These are phyloP conservation scores for Citrus maxima DNA, from an alignment of 345 rosid genomes.

Conservation along the genomic window DNA sequence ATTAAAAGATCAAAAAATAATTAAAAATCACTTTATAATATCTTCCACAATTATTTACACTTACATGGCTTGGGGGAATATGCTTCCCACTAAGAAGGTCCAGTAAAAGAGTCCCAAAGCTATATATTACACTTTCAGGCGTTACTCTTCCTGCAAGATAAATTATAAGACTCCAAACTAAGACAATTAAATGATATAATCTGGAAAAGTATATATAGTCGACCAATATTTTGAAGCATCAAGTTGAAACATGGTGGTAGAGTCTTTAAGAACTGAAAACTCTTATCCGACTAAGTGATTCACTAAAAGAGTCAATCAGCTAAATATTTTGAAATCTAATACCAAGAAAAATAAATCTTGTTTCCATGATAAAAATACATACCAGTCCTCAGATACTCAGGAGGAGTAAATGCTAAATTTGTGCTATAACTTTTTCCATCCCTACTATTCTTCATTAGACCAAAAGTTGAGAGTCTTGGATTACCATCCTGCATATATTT, in stretches of 20 bases:
- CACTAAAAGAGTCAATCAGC: not conserved
- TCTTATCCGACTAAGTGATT: not conserved
- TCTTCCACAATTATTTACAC: slow-evolving; percentile 15
- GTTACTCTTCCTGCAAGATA: slow-evolving; percentile 70
- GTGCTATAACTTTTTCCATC: slow-evolving; percentile 97
- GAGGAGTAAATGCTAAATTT: slow-evolving; percentile 93
- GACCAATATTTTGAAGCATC: not conserved
- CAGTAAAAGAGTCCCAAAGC: slow-evolving; percentile 91
- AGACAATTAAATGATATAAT: not conserved
- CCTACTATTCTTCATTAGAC: slow-evolving; percentile 94
- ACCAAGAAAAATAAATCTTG: not conserved
- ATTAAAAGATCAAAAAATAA: not conserved
- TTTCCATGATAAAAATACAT: not conserved
- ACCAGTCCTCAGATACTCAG: slow-evolving; percentile 96
- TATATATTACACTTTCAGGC: slow-evolving; percentile 94
- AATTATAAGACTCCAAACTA: slow-evolving; percentile 7
- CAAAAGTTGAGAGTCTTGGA: slow-evolving; percentile 89
- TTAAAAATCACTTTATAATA: not conserved
- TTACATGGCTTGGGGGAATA: slow-evolving; percentile 94
- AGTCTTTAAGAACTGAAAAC: not conserved
- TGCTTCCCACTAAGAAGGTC: slow-evolving; percentile 98
- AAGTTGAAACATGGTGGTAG: not conserved
- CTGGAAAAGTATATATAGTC: not conserved
- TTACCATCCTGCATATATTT: slow-evolving; percentile 65
- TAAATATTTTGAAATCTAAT: not conserved